Percentiles rank a stretch among this genome's conserved stretches.
Conservation (phyloP, 148 eudicot genomes). For the Cornus florida region DNA sequence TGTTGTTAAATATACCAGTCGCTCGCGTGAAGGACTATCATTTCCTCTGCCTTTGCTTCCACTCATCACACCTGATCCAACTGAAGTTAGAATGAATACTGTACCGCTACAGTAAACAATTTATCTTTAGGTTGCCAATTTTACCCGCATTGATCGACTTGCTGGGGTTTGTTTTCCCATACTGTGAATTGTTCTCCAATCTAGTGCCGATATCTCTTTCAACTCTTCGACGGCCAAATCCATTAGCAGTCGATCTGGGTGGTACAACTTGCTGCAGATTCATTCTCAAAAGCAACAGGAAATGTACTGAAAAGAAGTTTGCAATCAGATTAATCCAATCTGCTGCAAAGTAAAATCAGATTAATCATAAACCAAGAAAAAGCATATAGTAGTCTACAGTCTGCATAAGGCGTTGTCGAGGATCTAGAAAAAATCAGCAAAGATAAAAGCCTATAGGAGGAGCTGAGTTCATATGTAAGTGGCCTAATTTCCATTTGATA, state of each 20-base stretch:
- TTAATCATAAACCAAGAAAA: not conserved
- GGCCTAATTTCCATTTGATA: not conserved
- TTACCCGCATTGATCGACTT: slow-evolving; percentile 47
- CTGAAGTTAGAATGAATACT: slow-evolving; percentile 16
- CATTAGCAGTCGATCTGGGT: slow-evolving; percentile 68
- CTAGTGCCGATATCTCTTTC: slow-evolving; percentile 57
- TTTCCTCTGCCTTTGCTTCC: slow-evolving; percentile 36
- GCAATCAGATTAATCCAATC: not conserved
- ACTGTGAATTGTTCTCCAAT: slow-evolving; percentile 53
- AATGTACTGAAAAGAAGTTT: slow-evolving; percentile 8
- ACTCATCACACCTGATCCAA: slow-evolving; percentile 36
- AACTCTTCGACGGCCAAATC: slow-evolving; percentile 57
- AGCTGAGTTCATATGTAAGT: not conserved
- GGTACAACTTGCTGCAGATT: slow-evolving; percentile 67
- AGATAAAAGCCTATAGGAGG: no score
- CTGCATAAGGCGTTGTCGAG: not conserved
- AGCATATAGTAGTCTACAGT: not conserved
- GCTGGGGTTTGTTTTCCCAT: slow-evolving; percentile 58
- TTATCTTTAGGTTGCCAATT: slow-evolving; percentile 9
- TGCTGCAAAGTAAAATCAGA: not conserved
- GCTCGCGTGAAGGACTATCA: slow-evolving; percentile 59
- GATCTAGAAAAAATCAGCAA: not conserved
- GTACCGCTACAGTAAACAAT: slow-evolving; percentile 10
- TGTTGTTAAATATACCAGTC: slow-evolving; percentile 67
- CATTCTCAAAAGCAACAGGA: slow-evolving; percentile 46